These are phyloP conservation scores for Nephelium lappaceum DNA, from an alignment of 345 rosid species.

Conservation along the genomic window DNA sequence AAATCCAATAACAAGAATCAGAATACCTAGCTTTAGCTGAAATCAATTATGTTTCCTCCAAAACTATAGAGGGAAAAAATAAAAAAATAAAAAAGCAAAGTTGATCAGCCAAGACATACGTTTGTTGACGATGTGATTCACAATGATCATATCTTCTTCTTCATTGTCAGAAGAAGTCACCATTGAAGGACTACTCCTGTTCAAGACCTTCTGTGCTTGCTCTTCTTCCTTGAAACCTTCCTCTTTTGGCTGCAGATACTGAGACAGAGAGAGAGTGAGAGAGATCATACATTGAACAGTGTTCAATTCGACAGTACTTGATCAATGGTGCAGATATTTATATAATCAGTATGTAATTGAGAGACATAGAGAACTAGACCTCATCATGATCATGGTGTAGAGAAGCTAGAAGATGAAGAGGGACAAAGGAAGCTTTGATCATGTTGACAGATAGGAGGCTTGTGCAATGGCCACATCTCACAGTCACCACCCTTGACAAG, in stretches of 20 bases:
- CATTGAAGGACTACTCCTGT: constrained; percentile 44
- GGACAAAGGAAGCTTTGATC: constrained; percentile 84
- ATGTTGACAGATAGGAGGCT: constrained; percentile 92
- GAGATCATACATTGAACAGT: not conserved
- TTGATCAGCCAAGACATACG: constrained; percentile 47
- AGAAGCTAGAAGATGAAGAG: constrained; percentile 78
- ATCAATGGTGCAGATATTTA: not conserved
- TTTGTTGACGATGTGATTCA: constrained; percentile 72
- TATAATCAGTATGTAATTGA: too few relatives aligned
- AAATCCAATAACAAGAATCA: not conserved
- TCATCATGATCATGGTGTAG: constrained; percentile 51
- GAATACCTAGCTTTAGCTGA: not conserved
- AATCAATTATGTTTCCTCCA: not conserved
- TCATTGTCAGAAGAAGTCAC: constrained; percentile 67
- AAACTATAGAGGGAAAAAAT: not conserved
- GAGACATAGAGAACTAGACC: constrained; percentile 20
- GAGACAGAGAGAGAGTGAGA: not conserved
- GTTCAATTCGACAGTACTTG: not conserved
- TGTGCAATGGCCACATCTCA: constrained; percentile 95
- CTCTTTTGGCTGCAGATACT: constrained; percentile 42
- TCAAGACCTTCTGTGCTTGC: constrained; percentile 33
- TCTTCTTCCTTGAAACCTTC: constrained; percentile 39
- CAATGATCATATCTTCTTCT: constrained; percentile 54
- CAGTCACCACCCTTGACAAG: constrained; percentile 85
- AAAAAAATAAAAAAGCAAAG: not conserved